A percentile compares a stretch with the other conserved stretches of the same genome.
Evolutionary conservation across 2,329 filamentous ascomycete species (phyloP).

Genomic region (Fusarium sp.): DNA sequence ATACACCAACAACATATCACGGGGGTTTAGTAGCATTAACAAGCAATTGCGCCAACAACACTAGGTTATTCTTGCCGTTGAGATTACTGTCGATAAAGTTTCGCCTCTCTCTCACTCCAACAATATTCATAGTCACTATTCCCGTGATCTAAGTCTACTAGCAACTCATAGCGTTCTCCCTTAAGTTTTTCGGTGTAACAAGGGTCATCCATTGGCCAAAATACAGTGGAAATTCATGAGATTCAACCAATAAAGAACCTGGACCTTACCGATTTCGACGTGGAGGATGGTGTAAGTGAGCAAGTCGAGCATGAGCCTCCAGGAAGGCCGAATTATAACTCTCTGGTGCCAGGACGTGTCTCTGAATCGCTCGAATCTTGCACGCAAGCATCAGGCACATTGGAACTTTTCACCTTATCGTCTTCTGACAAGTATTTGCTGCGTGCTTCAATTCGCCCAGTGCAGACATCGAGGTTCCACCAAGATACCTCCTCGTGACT

Average conservation of each 20-base stretch:
- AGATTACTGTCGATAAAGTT: slow-evolving; percentile 30
- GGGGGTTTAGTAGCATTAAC: slow-evolving; percentile 5
- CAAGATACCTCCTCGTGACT: slow-evolving; percentile 56
- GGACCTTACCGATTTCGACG: slow-evolving; percentile 27
- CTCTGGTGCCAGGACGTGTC: slow-evolving; percentile 56
- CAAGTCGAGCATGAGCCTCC: slow-evolving; percentile 53
- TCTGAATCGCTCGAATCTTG: slow-evolving; percentile 57
- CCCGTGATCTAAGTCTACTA: slow-evolving; percentile 23
- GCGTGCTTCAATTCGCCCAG: slow-evolving; percentile 55
- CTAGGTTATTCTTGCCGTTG: slow-evolving; percentile 2
- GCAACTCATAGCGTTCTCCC: slow-evolving; percentile 29
- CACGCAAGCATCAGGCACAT: slow-evolving; percentile 56
- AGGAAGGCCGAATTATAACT: slow-evolving; percentile 57
- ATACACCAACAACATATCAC: slow-evolving; percentile 27
- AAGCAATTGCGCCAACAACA: slow-evolving; percentile 19
- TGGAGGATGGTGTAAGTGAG: slow-evolving; percentile 57
- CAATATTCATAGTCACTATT: slow-evolving; percentile 29
- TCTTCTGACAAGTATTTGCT: slow-evolving; percentile 54
- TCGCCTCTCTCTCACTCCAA: slow-evolving; percentile 17
- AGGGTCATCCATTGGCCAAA: slow-evolving; percentile 50
- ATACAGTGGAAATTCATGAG: slow-evolving; percentile 31
- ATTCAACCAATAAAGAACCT: slow-evolving; percentile 45
- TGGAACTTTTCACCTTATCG: slow-evolving; percentile 58
- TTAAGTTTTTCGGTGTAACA: slow-evolving; percentile 51
- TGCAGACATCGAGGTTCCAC: slow-evolving; percentile 58